Base-by-base conservation (phyloP, 352 stramenopile genomes). In the Globisporangium nunn region DNA sequence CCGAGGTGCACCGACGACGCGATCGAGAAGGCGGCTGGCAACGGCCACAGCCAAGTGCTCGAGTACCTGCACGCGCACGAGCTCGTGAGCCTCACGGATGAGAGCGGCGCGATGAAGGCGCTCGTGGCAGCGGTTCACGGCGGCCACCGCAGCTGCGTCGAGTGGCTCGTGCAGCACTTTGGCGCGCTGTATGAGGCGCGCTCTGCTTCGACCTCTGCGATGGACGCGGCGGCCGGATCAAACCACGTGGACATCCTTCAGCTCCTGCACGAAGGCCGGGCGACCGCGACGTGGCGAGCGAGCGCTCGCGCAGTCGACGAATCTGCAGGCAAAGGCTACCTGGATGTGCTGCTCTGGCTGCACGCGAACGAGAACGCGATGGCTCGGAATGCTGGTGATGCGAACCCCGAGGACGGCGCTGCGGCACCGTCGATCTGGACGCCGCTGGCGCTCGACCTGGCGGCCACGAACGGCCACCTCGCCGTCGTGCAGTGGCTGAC, bases 1-100 rank as follows among this genome's bases (percentile, higher is more conserved):
- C 74, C 74, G 5, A 59, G 67, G 1, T 88, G 78, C 51, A 85
- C 75, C 1, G 60, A 64, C 2, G 72, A 85, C 23, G 78, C 74
- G 28, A 70, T 89, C 31, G 76, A 80, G 45, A 87, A 87, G 52
- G 79, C 79, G 2, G 79, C 79, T 17, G 67, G 75, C 50, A 87
- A 87, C 46, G 79, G 79, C 41, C 79, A 89, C 69, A 74, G 59
- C 40, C 59, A 75, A 15, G 75, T 86, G 3, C 63, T 89, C 11
- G 60, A 66, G 12, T 87, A 81, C 57, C 67, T 89, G 28, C 62
- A 74, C 52, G 71, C 77, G 30, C 75, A 87, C 41, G 67, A 84
- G 29, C 62, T 87, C 47, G 75, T 85, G 18, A 68, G 59, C 11
- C 54, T 79, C n/a, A 68, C 63, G 1, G 59, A 66, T 30, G 68